phyloP scores from a whole-genome alignment of 345 rosid species.

The Erucastrum elatum region DNA sequence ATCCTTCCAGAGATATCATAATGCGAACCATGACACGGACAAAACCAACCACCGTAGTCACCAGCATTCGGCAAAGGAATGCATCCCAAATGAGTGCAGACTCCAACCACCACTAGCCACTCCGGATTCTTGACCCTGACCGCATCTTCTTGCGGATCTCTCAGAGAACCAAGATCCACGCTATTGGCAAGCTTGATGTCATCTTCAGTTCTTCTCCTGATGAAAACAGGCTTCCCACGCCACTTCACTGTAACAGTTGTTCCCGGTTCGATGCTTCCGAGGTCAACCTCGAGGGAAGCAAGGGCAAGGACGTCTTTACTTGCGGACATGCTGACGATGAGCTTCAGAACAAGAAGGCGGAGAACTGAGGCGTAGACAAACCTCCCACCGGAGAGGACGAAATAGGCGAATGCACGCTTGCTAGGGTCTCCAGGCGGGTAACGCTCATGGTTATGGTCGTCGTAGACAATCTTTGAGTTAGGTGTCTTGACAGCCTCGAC shows the following conservation, averaged over 20 bases:
- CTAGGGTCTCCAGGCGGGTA: slow-evolving; percentile 91
- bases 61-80: slow-evolving; percentile 98
- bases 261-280: slow-evolving; percentile 83
- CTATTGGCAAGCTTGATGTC: slow-evolving; percentile 86
- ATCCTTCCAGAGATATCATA: slow-evolving; percentile 93
- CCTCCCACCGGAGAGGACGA: slow-evolving; percentile 86
- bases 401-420: slow-evolving; percentile 95
- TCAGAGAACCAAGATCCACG: slow-evolving; percentile 72
- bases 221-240: slow-evolving; percentile 98
- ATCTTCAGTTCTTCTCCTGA: slow-evolving; percentile 88
- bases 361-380: slow-evolving; percentile 79
- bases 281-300: slow-evolving; percentile 95
- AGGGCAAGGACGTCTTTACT: slow-evolving; percentile 93
- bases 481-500: slow-evolving; percentile 79
- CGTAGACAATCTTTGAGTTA: slow-evolving; percentile 77
- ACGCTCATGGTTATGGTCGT: slow-evolving; percentile 80
- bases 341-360: slow-evolving; percentile 83
- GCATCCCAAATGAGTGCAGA: slow-evolving; percentile 96
- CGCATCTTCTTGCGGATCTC: slow-evolving; percentile 80
- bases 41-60: slow-evolving; percentile 96
- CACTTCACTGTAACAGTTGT: slow-evolving; percentile 89
- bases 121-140: slow-evolving; percentile 91
- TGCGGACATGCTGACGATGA: slow-evolving; percentile 91
- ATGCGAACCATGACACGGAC: slow-evolving; percentile 97
- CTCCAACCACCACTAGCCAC: slow-evolving; percentile 86